Conservation (phyloP, 495 filamentous ascomycete genomes). For the Trichoderma gamsii region DNA sequence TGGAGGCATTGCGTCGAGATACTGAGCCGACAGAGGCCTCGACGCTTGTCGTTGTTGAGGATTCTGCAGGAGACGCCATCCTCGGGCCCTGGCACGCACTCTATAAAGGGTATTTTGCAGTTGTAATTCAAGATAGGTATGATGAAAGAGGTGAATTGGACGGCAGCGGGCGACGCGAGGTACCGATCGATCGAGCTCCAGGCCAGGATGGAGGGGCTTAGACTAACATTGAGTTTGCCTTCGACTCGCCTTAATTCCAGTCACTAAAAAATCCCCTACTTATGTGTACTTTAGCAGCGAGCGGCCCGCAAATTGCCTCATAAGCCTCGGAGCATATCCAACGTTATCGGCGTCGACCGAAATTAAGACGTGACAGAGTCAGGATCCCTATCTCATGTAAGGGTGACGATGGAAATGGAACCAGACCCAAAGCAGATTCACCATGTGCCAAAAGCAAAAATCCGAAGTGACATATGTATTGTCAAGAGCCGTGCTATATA, state of each 20-base stretch:
- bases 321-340: not conserved
- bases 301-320: conserved; percentile 1
- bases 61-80: conserved; percentile 9
- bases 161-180: not conserved
- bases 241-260: not conserved
- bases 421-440: not conserved
- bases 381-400: not conserved
- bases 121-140: not conserved
- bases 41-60: conserved; percentile 12
- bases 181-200: not conserved
- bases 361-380: not conserved
- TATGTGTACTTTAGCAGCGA: not conserved
- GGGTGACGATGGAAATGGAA: not conserved
- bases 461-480: not conserved
- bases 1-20: not conserved
- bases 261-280: not conserved
- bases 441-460: not conserved
- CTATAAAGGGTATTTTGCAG: not conserved
- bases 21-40: conserved; percentile 10
- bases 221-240: conserved; percentile 4
- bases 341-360: conserved; percentile 10
- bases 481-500: not conserved
- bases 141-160: not conserved
- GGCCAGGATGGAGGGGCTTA: not conserved
- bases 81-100: not conserved